These are phyloP conservation scores for Dispira simplex DNA, from an alignment of 192 early-diverging fungal species.

Conservation along the genomic window DNA sequence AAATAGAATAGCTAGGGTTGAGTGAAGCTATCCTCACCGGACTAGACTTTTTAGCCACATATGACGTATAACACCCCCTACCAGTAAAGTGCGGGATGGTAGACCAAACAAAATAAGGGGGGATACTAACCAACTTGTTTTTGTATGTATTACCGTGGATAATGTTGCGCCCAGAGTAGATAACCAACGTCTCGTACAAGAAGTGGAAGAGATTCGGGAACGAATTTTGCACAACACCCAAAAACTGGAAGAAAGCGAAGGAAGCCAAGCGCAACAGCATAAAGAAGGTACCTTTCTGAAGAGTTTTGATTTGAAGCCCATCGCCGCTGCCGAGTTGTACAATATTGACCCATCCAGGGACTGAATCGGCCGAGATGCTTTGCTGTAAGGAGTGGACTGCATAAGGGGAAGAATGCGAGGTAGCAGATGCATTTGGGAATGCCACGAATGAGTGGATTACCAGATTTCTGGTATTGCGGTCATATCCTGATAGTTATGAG, in stretches of 20 bases:
- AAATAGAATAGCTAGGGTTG: not conserved
- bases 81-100: too few relatives aligned
- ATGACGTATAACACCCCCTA: too few relatives aligned
- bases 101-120: too few relatives aligned
- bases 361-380: too few relatives aligned
- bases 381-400: too few relatives aligned
- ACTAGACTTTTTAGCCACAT: too few relatives aligned
- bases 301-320: constrained; percentile 25
- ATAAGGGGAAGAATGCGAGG: too few relatives aligned
- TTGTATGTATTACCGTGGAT: not conserved
- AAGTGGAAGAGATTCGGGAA: constrained; percentile 27
- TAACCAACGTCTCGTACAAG: constrained; percentile 27
- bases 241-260: constrained; percentile 30
- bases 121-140: not conserved
- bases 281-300: constrained; percentile 22
- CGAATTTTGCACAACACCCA: constrained; percentile 25
- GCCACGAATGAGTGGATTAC: too few relatives aligned
- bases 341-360: constrained; percentile 1
- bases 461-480: too few relatives aligned
- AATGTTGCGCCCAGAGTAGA: constrained; percentile 17
- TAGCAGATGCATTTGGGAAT: too few relatives aligned
- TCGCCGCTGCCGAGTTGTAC: constrained; percentile 19
- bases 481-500: too few relatives aligned
- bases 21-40: too few relatives aligned
- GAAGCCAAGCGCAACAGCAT: constrained; percentile 9